phyloP scores from a whole-genome alignment of 495 filamentous ascomycete species.

The Astrocystis sublimbata region DNA sequence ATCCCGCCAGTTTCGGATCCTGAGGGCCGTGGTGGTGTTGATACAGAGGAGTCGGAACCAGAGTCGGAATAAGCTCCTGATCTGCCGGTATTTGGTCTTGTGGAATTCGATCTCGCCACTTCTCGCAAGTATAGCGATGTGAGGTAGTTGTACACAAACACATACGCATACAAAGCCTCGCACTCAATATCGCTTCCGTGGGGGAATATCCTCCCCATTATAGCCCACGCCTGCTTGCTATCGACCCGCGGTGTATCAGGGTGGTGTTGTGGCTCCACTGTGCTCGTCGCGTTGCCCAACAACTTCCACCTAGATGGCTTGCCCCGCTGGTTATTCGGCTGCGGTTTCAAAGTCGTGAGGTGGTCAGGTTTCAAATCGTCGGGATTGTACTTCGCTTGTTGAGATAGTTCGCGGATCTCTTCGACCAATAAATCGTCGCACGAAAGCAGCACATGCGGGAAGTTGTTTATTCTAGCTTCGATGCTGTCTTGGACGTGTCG shows the following conservation, averaged over 20 bases:
- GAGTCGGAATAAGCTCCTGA: conserved; percentile 3
- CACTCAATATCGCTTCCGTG: conserved; percentile 55
- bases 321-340: conserved; percentile 20
- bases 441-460: conserved; percentile 47
- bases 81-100: background rate
- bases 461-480: conserved; percentile 27
- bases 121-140: conserved; percentile 41
- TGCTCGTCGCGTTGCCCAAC: conserved; percentile 13
- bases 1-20: conserved; percentile 27
- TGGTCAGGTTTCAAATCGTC: conserved; percentile 20
- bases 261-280: conserved; percentile 18
- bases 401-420: conserved; percentile 48
- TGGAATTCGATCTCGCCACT: conserved; percentile 18
- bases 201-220: conserved; percentile 61
- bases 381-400: conserved; percentile 37
- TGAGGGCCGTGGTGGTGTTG: conserved; percentile 7
- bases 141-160: conserved; percentile 65
- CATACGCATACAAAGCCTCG: conserved; percentile 63
- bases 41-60: background rate
- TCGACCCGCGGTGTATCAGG: background rate
- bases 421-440: conserved; percentile 48
- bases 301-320: conserved; percentile 31
- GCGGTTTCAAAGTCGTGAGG: conserved; percentile 10
- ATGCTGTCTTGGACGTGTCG: conserved; percentile 29
- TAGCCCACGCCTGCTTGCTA: conserved; percentile 37